Conservation (phyloP, 306 rosid species). For the Ochetophila trinervis region DNA sequence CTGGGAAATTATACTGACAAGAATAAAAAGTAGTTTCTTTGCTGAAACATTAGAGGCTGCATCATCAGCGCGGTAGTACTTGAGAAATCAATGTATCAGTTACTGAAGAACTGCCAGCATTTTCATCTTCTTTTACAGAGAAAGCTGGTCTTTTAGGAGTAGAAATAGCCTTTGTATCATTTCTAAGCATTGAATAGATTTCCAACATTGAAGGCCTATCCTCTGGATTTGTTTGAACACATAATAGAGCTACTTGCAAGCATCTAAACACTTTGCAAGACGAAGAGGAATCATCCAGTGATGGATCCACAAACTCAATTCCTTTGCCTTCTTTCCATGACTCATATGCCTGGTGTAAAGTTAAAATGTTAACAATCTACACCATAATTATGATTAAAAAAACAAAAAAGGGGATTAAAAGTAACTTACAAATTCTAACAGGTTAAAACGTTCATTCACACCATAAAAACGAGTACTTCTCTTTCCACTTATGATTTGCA, state of each 20-base stretch:
- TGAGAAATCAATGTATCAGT: conserved; percentile 45
- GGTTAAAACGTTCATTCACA: conserved; percentile 36
- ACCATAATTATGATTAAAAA: background rate
- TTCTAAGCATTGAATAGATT: conserved; percentile 51
- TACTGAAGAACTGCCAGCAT: background rate
- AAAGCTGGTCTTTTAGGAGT: conserved; percentile 47
- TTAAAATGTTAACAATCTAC: background rate
- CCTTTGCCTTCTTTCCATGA: conserved; percentile 49
- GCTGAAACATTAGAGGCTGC: background rate
- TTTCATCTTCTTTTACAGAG: conserved; percentile 19
- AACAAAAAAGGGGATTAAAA: background rate
- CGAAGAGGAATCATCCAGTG: conserved; percentile 45
- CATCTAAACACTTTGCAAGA: conserved; percentile 50
- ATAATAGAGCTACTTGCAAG: conserved; percentile 57
- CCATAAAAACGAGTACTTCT: conserved; percentile 45
- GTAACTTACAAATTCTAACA: conserved; percentile 51
- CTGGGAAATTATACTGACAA: background rate
- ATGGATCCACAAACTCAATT: conserved; percentile 44
- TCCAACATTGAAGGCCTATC: conserved; percentile 66
- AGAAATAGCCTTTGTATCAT: conserved; percentile 29
- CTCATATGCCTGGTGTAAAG: conserved; percentile 42
- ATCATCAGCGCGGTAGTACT: conserved; percentile 35
- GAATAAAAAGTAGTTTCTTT: background rate
- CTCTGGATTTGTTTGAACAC: conserved; percentile 55
- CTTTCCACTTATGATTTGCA: conserved; percentile 69